These are phyloP conservation scores for Pseudophaeomoniella oleicola DNA, from an alignment of 2,329 filamentous ascomycete species.

Conservation along the genomic window DNA sequence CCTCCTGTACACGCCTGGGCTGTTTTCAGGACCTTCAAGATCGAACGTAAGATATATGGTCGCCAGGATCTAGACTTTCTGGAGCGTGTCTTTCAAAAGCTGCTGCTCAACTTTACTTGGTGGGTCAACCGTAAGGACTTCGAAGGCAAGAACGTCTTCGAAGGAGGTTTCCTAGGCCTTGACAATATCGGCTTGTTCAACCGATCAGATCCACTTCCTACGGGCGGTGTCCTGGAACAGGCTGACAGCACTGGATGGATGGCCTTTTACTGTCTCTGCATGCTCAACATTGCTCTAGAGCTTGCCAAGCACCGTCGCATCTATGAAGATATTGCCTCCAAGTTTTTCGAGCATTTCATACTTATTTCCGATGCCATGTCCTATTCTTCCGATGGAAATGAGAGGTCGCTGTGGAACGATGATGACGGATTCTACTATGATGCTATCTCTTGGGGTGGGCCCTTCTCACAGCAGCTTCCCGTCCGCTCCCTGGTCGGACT, in stretches of 20 bases:
- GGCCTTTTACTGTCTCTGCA: constrained; percentile 91
- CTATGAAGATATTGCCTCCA: constrained; percentile 92
- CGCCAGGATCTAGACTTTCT: constrained; percentile 90
- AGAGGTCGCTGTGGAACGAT: constrained; percentile 89
- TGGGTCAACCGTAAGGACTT: constrained; percentile 96
- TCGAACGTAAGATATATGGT: constrained; percentile 93
- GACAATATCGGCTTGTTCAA: constrained; percentile 98
- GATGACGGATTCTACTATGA: constrained; percentile 96
- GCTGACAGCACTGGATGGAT: constrained; percentile 98
- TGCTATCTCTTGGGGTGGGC: constrained; percentile 89
- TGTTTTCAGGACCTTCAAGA: constrained; percentile 92
- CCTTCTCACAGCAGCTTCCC: constrained; percentile 83
- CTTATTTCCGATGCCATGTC: constrained; percentile 97
- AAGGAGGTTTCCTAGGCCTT: constrained; percentile 85
- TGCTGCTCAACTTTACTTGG: constrained; percentile 95
- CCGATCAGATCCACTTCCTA: constrained; percentile 84
- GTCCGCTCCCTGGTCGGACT: constrained; percentile 84
- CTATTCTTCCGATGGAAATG: constrained; percentile 55
- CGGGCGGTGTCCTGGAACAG: constrained; percentile 84
- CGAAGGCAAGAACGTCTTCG: constrained; percentile 93
- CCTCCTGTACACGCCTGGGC: constrained; percentile 95
- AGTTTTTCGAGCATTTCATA: constrained; percentile 98
- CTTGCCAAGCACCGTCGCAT: constrained; percentile 87
- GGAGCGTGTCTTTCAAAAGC: constrained; percentile 90
- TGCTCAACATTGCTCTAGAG: constrained; percentile 94